Evolutionary conservation across 2,329 filamentous ascomycete species (phyloP), one percentile per base, ranked within the genome.

Genomic region (Blastomyces percursus): DNA sequence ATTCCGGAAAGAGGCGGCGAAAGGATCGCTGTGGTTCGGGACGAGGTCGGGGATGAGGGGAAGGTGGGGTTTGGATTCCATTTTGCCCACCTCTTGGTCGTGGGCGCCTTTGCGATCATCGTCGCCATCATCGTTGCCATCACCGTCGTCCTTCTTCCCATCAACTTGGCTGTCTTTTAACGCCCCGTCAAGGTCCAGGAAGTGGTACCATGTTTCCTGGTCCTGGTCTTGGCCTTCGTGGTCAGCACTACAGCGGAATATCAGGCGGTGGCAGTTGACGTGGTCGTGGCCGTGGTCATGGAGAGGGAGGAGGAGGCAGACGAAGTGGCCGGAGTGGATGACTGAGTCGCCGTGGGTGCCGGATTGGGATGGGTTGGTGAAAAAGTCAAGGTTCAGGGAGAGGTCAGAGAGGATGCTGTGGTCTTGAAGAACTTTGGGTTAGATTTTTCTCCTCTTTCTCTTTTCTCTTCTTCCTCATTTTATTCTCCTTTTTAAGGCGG

Each of bases 1-100:
- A 1, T 69, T 77, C 52, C 67, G 67, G 60, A 69, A 68, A 24
- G 67, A 74, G 60, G 48, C 24, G 40, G 21, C 19, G 35, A 14
- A 19, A 40, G 42, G 44, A 38, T 52, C 11, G 56, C 32, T 21
- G 38, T 51, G 56, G 56, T 21, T 19, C 14, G 32, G 44, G 21
- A n/a, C 14, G 40, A 24, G 19, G 51, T 16, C n/a, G 50, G 51
- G 44, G n/a, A 16, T 24, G 58, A 24, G 42, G 30, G 58, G 19
- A 19, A 11, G 2, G 1, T 51, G n/a, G 24, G 40, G 16, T 35
- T 51, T 32, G 24, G 24, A n/a, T n/a, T 48, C 42, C 0, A 24
- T 44, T 21, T 16, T 21, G 4, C 27, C 21, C 19, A 11, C 40
- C 12, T 42, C 40, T 11, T 48, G n/a, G 11, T 48, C 32, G 9